phyloP scores from a whole-genome alignment of 164 flowering plant species.

The Aristolochia californica region DNA sequence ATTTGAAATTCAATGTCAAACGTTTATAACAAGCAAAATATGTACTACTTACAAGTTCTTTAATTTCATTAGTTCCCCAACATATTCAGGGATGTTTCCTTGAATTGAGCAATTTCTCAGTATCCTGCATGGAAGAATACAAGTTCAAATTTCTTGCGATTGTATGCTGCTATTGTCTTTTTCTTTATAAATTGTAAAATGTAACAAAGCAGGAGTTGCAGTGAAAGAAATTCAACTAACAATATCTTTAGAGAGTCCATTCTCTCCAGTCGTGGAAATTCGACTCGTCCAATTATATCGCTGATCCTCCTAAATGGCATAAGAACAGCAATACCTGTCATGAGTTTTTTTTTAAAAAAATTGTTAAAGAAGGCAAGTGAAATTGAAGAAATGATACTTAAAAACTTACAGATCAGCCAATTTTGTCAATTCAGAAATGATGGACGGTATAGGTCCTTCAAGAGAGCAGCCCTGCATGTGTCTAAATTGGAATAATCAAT shows the following conservation, averaged over 20 bases:
- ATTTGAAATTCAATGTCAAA: background rate
- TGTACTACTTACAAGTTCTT: slow-evolving; percentile 44
- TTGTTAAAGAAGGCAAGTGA: background rate
- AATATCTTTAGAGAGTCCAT: slow-evolving; percentile 43
- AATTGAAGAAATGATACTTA: background rate
- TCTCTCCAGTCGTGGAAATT: slow-evolving; percentile 40
- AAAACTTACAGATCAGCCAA: slow-evolving; percentile 47
- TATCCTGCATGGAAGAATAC: slow-evolving; percentile 31
- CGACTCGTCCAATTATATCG: slow-evolving; percentile 41
- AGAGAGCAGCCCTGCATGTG: slow-evolving; percentile 57
- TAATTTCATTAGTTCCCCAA: slow-evolving; percentile 42
- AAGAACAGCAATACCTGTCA: background rate
- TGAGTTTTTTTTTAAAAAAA: background rate
- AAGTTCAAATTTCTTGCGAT: background rate
- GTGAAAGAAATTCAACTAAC: slow-evolving; percentile 26
- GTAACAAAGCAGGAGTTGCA: background rate
- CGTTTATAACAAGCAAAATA: background rate
- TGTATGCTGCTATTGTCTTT: background rate
- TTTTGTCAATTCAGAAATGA: slow-evolving; percentile 47
- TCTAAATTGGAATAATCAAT: slow-evolving; percentile 24
- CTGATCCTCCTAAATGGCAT: slow-evolving; percentile 47
- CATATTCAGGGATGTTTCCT: slow-evolving; percentile 51
- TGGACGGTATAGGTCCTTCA: slow-evolving; percentile 66
- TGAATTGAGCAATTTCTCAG: slow-evolving; percentile 46
- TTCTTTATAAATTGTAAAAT: background rate